Conservation (phyloP, 495 filamentous ascomycete species). For the Symbiotaphrina buchneri region DNA sequence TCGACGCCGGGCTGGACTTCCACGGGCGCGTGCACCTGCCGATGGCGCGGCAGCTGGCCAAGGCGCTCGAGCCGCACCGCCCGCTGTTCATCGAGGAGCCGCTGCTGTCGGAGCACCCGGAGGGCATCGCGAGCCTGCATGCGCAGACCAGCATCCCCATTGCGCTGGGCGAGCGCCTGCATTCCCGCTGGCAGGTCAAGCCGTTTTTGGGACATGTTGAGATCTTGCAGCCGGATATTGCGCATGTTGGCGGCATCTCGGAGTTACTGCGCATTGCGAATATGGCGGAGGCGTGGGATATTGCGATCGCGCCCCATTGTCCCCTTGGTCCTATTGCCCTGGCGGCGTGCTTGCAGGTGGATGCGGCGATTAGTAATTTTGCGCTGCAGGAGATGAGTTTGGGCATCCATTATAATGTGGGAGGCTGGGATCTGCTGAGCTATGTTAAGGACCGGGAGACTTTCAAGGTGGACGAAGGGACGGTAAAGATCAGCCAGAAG, state of each 20-base stretch:
- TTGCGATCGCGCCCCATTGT: slow-evolving; percentile 57
- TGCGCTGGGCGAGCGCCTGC: slow-evolving; percentile 54
- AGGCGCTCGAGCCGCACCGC: slow-evolving; percentile 40
- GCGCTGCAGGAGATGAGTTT: slow-evolving; percentile 65
- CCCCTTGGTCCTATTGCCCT: slow-evolving; percentile 57
- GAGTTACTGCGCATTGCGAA: slow-evolving; percentile 48
- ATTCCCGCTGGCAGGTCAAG: slow-evolving; percentile 55
- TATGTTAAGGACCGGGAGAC: slow-evolving; percentile 41
- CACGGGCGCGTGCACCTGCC: slow-evolving; percentile 60
- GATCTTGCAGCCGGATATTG: slow-evolving; percentile 56
- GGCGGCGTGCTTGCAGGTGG: slow-evolving; percentile 50
- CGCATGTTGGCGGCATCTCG: slow-evolving; percentile 54
- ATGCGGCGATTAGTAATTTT: slow-evolving; percentile 40
- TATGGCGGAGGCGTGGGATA: slow-evolving; percentile 60
- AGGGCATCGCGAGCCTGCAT: slow-evolving; percentile 41
- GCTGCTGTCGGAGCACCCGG: slow-evolving; percentile 46
- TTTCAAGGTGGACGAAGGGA: slow-evolving; percentile 42
- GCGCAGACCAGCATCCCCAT: slow-evolving; percentile 41
- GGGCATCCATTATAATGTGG: slow-evolving; percentile 63
- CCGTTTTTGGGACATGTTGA: slow-evolving; percentile 54
- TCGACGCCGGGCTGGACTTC: slow-evolving; percentile 58
- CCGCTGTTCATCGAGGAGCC: slow-evolving; percentile 74
- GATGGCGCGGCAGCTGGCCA: slow-evolving; percentile 65
- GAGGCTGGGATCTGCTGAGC: slow-evolving; percentile 39
- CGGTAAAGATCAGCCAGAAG: slow-evolving; percentile 34